Conservation (phyloP, 192 early-diverging fungal species). For the Umbelopsis ramanniana region DNA sequence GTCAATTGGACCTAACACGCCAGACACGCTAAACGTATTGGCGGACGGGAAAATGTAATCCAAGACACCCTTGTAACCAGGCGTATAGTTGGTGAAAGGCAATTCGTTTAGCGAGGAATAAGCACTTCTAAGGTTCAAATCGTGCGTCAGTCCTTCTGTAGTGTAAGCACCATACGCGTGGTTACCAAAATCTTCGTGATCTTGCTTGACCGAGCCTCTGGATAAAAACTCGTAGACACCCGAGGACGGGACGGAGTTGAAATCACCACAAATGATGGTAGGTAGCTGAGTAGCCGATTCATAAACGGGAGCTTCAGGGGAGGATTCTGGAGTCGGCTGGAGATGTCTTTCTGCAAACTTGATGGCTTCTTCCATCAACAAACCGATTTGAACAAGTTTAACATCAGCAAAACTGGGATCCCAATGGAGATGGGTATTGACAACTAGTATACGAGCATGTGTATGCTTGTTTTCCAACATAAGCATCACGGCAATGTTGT, state of each 20-base stretch:
- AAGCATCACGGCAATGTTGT: constrained; percentile 88
- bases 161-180: constrained; percentile 88
- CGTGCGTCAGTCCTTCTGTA: constrained; percentile 80
- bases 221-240: constrained; percentile 94
- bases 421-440: constrained; percentile 95
- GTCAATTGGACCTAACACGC: constrained; percentile 83
- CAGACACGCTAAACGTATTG: constrained; percentile 74
- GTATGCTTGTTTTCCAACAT: constrained; percentile 86
- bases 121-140: constrained; percentile 79
- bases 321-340: constrained; percentile 31
- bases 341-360: constrained; percentile 57
- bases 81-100: constrained; percentile 92
- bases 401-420: constrained; percentile 90
- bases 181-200: constrained; percentile 83
- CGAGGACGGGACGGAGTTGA: constrained; percentile 88
- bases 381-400: constrained; percentile 93
- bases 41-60: constrained; percentile 95
- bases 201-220: constrained; percentile 72
- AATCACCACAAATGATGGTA: constrained; percentile 91
- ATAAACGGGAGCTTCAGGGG: constrained; percentile 32
- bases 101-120: constrained; percentile 77
- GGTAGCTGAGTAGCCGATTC: constrained; percentile 49
- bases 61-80: constrained; percentile 84
- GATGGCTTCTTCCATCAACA: constrained; percentile 91
- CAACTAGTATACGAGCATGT: constrained; percentile 71